phyloP scores from a whole-genome alignment of 2,329 filamentous ascomycete species.

The Chaetomium olivaceum region DNA sequence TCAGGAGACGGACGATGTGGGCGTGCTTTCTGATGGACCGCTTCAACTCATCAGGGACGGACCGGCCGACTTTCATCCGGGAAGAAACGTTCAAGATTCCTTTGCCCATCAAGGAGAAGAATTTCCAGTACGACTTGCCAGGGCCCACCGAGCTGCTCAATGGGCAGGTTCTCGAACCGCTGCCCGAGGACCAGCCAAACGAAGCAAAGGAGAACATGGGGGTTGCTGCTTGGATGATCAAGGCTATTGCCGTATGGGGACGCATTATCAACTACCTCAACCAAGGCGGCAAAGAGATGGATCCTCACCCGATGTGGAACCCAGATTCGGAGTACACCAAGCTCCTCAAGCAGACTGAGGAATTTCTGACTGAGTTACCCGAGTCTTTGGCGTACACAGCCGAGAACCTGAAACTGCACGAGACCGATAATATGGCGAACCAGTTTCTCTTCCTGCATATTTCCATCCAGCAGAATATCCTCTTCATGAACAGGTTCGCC shows the following conservation, averaged over 20 bases:
- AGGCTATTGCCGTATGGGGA: constrained; percentile 85
- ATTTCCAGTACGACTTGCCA: constrained; percentile 88
- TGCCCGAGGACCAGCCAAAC: constrained; percentile 60
- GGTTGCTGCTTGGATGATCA: constrained; percentile 85
- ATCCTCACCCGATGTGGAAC: constrained; percentile 78
- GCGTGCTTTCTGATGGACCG: constrained; percentile 96
- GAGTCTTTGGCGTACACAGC: constrained; percentile 69
- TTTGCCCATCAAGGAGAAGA: constrained; percentile 83
- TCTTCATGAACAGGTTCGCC: constrained; percentile 89
- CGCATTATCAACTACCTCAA: constrained; percentile 87
- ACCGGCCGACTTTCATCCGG: constrained; percentile 85
- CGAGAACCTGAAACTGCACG: constrained; percentile 83
- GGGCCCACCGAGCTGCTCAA: constrained; percentile 82
- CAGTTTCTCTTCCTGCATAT: constrained; percentile 94
- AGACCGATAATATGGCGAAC: constrained; percentile 80
- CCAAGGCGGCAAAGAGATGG: constrained; percentile 79
- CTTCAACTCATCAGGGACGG: constrained; percentile 93
- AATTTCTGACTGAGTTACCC: constrained; percentile 70
- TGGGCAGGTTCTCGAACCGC: constrained; percentile 65
- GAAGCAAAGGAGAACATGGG: constrained; percentile 86
- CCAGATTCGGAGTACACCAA: constrained; percentile 72
- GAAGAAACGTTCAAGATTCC: constrained; percentile 89
- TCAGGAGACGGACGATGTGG: constrained; percentile 94
- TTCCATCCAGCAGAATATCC: constrained; percentile 80
- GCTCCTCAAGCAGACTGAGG: constrained; percentile 70